Base-by-base conservation (phyloP, 148 eudicot genomes). In the Rhododendron williamsianum region DNA sequence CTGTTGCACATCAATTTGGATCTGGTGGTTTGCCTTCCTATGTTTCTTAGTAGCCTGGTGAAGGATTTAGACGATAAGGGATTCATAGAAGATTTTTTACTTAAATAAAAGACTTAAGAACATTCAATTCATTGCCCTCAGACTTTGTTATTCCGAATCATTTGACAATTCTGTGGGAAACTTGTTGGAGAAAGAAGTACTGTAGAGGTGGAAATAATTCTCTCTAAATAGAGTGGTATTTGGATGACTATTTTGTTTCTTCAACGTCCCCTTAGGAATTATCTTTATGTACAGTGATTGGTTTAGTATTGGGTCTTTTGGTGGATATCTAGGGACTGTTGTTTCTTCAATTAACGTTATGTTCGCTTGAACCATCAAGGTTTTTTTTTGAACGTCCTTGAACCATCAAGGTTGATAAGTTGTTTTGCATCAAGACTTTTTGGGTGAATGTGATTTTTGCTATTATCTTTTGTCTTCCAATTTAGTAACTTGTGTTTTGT, bases 351-450 rank as follows among this genome's bases (percentile, higher is more conserved):
- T 36, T 84, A 76, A 18, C 19, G 51, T 84, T 15, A 41, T 16
- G 18, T 48, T 48, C 16, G 19, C 30, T 46, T 45, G 27, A 19
- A 30, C 65, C 48, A 9, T 25, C 45, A 49, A 83, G 67, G 48
- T 45, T 73, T 41, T 41, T 41, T 41, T 41, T 41, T 41, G 45
- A 5, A 41, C 7, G 1, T 6, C 43, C 45, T 46, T 45, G 27
- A 30, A 30, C 65, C 65, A 9, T 25, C 45, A 33, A 83, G 67
- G 48, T 45, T 83, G 23, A n/a, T 63, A 10, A 51, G 23, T 18
- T 56, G 86, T 77, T 69, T n/a, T 83, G 56, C 63, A 49, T 30
- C 56, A 67, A 27, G 11, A 71, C 2, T 46, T 63, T 82, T 76
- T 71, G 49, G 48, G 52, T 63, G n/a, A 12, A 63, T 65, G 35